A percentile compares a stretch with the other conserved stretches of the same genome.
Conservation (phyloP, 345 rosid genomes). For the Turnera subulata region DNA sequence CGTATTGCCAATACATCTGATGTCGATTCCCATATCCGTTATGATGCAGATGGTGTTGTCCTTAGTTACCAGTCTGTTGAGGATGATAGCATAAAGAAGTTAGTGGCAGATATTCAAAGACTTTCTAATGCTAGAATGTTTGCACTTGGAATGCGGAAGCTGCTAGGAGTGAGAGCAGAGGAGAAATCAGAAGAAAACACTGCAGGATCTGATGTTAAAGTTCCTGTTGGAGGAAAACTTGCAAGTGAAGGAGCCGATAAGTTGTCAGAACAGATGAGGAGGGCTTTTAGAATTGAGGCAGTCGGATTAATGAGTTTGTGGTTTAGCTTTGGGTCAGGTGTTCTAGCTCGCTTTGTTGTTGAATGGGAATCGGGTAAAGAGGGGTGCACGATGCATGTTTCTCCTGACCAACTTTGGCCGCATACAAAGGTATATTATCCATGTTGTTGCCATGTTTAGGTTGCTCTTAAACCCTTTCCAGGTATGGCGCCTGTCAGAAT, state of each 20-base stretch:
- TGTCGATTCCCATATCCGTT: constrained; percentile 87
- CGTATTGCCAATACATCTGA: constrained; percentile 93
- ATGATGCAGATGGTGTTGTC: constrained; percentile 96
- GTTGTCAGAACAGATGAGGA: constrained; percentile 75
- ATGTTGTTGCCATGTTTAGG: background rate
- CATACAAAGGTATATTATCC: constrained; percentile 67
- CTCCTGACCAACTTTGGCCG: constrained; percentile 99
- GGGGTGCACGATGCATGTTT: constrained; percentile 99
- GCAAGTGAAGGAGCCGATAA: constrained; percentile 66
- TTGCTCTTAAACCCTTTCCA: background rate
- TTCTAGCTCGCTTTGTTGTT: constrained; percentile 92
- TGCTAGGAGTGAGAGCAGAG: constrained; percentile 87
- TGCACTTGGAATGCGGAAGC: constrained; percentile 85
- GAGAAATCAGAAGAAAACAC: constrained; percentile 63
- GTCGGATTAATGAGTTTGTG: constrained; percentile 94
- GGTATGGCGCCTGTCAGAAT: no score
- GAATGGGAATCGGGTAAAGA: constrained; percentile 98
- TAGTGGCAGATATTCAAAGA: constrained; percentile 89
- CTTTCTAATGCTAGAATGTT: constrained; percentile 96
- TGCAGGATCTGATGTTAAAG: constrained; percentile 46
- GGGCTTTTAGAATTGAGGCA: constrained; percentile 89
- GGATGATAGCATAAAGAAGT: constrained; percentile 81
- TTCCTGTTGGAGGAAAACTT: constrained; percentile 51
- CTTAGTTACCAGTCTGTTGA: constrained; percentile 91
- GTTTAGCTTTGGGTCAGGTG: constrained; percentile 93